These are phyloP conservation scores for Picea sitchensis DNA, from an alignment of 75 land plant species.

Conservation along the genomic window DNA sequence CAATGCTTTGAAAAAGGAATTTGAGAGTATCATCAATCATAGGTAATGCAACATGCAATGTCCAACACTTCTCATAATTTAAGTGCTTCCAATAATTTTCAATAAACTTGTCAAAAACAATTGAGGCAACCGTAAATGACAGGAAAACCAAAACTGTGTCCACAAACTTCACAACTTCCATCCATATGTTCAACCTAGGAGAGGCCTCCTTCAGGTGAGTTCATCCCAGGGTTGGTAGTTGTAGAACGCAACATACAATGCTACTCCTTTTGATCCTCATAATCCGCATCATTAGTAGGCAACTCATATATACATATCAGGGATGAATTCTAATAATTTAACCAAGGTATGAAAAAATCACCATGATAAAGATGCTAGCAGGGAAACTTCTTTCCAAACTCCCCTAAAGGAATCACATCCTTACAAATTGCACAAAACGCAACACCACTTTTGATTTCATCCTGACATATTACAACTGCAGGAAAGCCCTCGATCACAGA, in stretches of 20 bases:
- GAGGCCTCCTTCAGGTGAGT: slow-evolving; percentile 5
- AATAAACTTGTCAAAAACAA: too few species aligned
- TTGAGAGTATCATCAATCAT: too few species aligned
- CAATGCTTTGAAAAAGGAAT: too few species aligned
- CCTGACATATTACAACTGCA: slow-evolving; percentile 26
- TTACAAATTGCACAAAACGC: slow-evolving; percentile 62
- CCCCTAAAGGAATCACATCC: slow-evolving; percentile 37
- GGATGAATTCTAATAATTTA: slow-evolving; percentile 57
- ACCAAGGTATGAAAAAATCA: slow-evolving; percentile 68
- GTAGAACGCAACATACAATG: neutral
- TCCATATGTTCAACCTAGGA: neutral
- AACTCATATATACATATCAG: slow-evolving; percentile 74
- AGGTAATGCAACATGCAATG: too few species aligned
- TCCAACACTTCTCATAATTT: too few species aligned
- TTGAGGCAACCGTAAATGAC: too few species aligned
- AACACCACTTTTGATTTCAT: slow-evolving; percentile 20
- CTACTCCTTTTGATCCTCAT: slow-evolving; percentile 49
- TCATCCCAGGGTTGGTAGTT: neutral
- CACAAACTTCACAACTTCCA: neutral
- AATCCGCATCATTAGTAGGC: slow-evolving; percentile 74
- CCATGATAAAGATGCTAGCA: slow-evolving; percentile 78
- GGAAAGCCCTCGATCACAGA: slow-evolving; percentile 47
- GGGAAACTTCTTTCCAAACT: slow-evolving; percentile 49
- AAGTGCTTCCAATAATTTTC: neutral
- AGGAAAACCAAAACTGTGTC: neutral